Base-by-base conservation (phyloP, 148 eudicot genomes). In the Camellia japonica region DNA sequence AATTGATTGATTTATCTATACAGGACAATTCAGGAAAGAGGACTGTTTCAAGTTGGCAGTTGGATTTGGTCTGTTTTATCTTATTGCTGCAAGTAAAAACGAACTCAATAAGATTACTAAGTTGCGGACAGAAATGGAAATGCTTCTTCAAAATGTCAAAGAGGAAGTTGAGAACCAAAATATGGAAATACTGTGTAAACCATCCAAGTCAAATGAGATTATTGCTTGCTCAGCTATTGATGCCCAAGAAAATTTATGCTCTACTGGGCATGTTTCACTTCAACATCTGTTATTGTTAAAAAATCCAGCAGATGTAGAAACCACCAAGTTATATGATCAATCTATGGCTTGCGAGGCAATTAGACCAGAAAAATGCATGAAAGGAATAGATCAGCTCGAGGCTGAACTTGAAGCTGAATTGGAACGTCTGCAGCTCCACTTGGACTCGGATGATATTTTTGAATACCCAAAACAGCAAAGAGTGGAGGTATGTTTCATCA, bases 371-470 rank as follows among this genome's bases (percentile, higher is more conserved):
- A 84, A 74, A 19, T 44, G 70, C 54, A 55, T 69, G 42, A 76
- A 83, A 52, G 87, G 83, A 30, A 86, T 91, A 49, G 82, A 88
- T 73, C 86, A 86, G 68, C 93, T 93, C 67, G 93, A 91, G 82
- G 89, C 83, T 15, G 90, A 92, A 80, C 79, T 92, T 80, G 89
- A 84, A 74, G 88, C 84, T 84, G 94, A 91, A 77, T 77, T 93
- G 55, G 89, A 88, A 67, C 84, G 80, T 10, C 58, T 93, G 71
- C 87, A 89, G 56, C 56, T 87, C 66, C 89, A 81, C 23, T 46
- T 85, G 46, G 87, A 89, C 14, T 58, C 82, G 20, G 89, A 81
- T 71, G 73, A 64, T 19, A 11, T 3, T 47, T 14, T 46, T 19
- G 61, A 75, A n/a, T 16, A 47, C 78, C 10, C 56, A 30, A 56